phyloP scores from a whole-genome alignment of 2,329 filamentous ascomycete species.

The Myriosclerotinia duriaeana region DNA sequence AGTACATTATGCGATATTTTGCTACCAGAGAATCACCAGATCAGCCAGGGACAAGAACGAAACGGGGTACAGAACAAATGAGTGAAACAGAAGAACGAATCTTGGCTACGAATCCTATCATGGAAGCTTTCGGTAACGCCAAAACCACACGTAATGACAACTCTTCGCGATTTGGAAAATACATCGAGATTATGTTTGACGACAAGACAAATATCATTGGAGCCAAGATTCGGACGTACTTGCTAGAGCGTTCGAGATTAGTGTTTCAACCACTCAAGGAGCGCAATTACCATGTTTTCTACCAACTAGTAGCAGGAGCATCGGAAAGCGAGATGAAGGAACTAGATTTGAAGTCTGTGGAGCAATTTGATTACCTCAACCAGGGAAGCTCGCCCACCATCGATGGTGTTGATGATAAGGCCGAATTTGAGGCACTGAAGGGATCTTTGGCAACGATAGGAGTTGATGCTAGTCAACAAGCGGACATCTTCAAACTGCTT shows the following conservation, averaged over 20 bases:
- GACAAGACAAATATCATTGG: conserved; percentile 93
- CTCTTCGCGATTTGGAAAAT: conserved; percentile 98
- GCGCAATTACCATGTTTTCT: conserved; percentile 98
- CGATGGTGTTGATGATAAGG: conserved; percentile 92
- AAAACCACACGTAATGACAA: conserved; percentile 99
- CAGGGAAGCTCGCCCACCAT: conserved; percentile 90
- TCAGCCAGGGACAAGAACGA: conserved; percentile 73
- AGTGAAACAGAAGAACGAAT: conserved; percentile 99
- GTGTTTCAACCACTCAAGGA: conserved; percentile 98
- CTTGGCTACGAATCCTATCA: conserved; percentile 95
- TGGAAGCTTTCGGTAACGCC: conserved; percentile 99
- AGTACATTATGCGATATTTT: conserved; percentile 99
- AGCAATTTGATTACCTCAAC: conserved; percentile 94
- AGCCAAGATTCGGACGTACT: conserved; percentile 93
- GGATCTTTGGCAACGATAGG: conserved; percentile 86
- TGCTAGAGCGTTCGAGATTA: conserved; percentile 90
- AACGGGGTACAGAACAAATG: conserved; percentile 76
- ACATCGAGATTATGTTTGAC: conserved; percentile 99
- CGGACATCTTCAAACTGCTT: conserved; percentile 84
- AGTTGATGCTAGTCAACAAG: conserved; percentile 70
- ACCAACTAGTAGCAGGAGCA: conserved; percentile 92
- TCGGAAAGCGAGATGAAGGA: conserved; percentile 79
- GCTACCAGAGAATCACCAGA: conserved; percentile 94
- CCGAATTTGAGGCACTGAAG: conserved; percentile 86
- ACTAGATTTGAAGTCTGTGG: conserved; percentile 74